Conservation (phyloP, 495 filamentous ascomycete species). For the Podospora pseudocomata region DNA sequence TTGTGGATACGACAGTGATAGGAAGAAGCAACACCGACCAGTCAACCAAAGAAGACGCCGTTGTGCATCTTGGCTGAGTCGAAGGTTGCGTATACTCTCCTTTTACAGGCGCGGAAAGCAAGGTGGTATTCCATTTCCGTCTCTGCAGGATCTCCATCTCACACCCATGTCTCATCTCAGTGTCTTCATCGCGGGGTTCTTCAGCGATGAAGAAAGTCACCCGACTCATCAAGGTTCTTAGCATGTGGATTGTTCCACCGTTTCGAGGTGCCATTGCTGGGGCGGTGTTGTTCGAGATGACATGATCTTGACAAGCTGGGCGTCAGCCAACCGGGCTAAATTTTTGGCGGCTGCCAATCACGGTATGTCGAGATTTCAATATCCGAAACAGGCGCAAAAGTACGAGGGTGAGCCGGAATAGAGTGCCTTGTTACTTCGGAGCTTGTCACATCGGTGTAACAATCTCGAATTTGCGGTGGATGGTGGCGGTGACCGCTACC, state of each 20-base stretch:
- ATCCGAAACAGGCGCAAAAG: conserved; percentile 2
- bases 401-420: background rate
- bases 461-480: background rate
- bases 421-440: background rate
- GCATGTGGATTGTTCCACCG: background rate
- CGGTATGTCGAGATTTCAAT: background rate
- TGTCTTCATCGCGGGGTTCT: background rate
- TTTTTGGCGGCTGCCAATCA: background rate
- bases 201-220: background rate
- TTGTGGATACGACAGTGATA: conserved; percentile 1
- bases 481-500: background rate
- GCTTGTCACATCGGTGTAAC: background rate
- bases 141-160: background rate
- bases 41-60: background rate
- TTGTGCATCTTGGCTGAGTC: background rate
- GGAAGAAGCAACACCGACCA: background rate
- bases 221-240: background rate
- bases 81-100: background rate
- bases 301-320: background rate
- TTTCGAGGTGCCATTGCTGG: background rate
- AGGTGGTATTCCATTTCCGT: background rate
- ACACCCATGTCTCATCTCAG: conserved; percentile 1
- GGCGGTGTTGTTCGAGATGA: background rate
- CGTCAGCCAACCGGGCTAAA: background rate
- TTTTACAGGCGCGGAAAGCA: conserved; percentile 1